Evolutionary conservation across 2,329 filamentous ascomycete species (phyloP).

Genomic region (Fusarium sp.): DNA sequence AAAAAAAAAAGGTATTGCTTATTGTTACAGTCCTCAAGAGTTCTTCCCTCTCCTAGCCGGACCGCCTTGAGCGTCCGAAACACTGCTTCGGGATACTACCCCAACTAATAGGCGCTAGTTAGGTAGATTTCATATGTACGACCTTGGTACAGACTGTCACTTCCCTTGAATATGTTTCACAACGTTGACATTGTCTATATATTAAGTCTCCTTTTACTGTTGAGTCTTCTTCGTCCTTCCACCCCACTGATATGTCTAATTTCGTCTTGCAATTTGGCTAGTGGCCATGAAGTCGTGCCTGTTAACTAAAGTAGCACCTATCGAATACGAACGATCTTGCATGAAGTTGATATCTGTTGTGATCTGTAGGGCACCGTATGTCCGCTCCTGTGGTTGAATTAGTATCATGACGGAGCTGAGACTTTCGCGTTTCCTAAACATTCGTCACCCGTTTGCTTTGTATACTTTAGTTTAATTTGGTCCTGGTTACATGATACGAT

Average conservation of each 20-base stretch:
- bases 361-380: not conserved
- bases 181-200: not conserved
- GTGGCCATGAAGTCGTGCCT: not conserved
- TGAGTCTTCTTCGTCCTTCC: not conserved
- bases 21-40: not conserved
- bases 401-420: not conserved
- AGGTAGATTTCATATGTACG: not conserved
- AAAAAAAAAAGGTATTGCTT: not conserved
- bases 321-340: slow-evolving; percentile 10
- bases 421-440: not conserved
- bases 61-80: not conserved
- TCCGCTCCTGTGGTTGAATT: not conserved
- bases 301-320: not conserved
- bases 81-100: not conserved
- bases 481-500: not conserved
- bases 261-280: not conserved
- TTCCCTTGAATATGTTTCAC: slow-evolving; percentile 1
- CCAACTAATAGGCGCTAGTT: not conserved
- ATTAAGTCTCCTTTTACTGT: not conserved
- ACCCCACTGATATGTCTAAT: not conserved
- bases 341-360: not conserved
- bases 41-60: not conserved
- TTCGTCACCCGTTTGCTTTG: not conserved
- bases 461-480: not conserved
- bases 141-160: not conserved